Evolutionary conservation across 495 filamentous ascomycete genomes (phyloP), one percentile per base, ranked within the genome.

Genomic region (Penicillium atrosanguineum): DNA sequence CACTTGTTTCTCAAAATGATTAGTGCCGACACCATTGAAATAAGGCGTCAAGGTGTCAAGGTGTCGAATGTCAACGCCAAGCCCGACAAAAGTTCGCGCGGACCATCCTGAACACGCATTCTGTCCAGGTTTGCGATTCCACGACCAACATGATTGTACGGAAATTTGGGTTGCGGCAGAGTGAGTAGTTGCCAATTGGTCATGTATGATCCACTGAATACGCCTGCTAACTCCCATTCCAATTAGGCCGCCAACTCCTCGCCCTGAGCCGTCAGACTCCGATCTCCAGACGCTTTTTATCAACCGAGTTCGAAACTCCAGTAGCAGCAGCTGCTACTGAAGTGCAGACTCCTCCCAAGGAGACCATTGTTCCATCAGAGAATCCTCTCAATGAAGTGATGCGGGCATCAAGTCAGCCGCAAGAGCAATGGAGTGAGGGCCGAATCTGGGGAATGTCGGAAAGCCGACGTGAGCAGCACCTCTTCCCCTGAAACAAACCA

Each of bases 51-150:
- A 40, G 38, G 38, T 20, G 19, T 18, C 38, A 14, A 40, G 38
- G 38, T 20, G 19, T 20, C n/a, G 15, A 18, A 9, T 18, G 23
- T 15, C 5, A 23, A 23, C 29, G 68, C 71, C 69, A 75, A 74
- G 72, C 55, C 68, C 59, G 64, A 64, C 67, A 72, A 75, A 75
- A 75, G 70, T 75, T 75, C 70, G 57, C 57, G 62, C 62, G 61
- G 67, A 68, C 63, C 63, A 60, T 57, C 61, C 58, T 61, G 37
- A 45, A 61, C 53, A 49, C 48, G 52, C 46, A 21, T 42, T 52
- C 56, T 49, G 38, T 44, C 45, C 51, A 61, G 41, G 48, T 44
- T 46, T 57, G 25, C 50, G 40, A 48, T 43, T 50, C 50, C 56
- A 47, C 55, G 48, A 25, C 41, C 61, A 74, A 44, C 40, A 78